Base-by-base conservation (phyloP, 306 rosid genomes). In the Mucuna pruriens region DNA sequence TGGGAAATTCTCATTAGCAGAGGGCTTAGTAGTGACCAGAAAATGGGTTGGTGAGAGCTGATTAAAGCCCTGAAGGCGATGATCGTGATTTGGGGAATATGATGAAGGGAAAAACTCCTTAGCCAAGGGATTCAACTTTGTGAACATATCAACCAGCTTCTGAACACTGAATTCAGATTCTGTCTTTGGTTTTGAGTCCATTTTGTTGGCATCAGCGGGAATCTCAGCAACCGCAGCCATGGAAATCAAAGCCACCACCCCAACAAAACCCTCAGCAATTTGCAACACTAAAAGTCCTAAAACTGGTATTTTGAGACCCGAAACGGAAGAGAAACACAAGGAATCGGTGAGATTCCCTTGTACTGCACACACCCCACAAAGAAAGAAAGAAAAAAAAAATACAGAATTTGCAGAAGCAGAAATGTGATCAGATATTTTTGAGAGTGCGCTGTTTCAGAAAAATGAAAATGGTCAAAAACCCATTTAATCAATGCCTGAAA, bases 171-270 rank as follows among this genome's bases (percentile, higher is more conserved):
- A 84, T 78, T 92, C 93, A 31, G 97, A 87, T 62, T 91, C 92
- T 34, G 90, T 40, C 46, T 84, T 87, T 33, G 92, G 48, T 45
- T 83, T 76, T 73, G 91, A 84, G 85, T 92, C 97, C 88, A 92
- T 83, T 86, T 87, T 90, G 86, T 86, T 87, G 89, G 94, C 90
- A 90, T 95, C 99, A 79, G 67, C 85, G 75, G 91, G 70, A 80
- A 91, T 82, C 88, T 90, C 97, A 87, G 92, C 95, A 85, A 93
- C 97, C 81, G 95, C 94, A 80, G 97, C 97, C 99, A 95, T 95
- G 58, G 89, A 85, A 71, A 84, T 83, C 87, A 76, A 80, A 87
- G 67, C 40, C 82, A 67, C 48, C 80, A 68, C 71, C 84, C 55
- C 75, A 38, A 77, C 69, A 48, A 48, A 80, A 61, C 23, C 29